Base-by-base conservation (phyloP, 306 rosid species). In the Senna siamea region DNA sequence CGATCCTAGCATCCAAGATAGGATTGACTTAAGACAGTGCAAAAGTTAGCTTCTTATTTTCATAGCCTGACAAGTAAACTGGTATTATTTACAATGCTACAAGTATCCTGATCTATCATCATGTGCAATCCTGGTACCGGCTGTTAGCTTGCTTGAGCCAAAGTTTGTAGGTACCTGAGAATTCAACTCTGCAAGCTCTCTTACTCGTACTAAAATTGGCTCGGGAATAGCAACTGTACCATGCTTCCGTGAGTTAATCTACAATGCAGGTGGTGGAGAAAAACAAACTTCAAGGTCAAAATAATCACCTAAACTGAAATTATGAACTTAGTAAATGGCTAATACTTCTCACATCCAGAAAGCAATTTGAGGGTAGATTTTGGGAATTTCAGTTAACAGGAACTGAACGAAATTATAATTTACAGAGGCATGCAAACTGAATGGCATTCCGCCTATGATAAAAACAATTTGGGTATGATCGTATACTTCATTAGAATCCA, bases 121-220 rank as follows among this genome's bases (percentile, higher is more conserved):
- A 35, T 76, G 80, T 74, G 71, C 53, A 44, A 63, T 85, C 51
- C 82, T 80, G 18, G 81, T 76, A 70, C 80, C 86, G 44, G 60
- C 82, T 23, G 78, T 52, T 53, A 82, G 79, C 60, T 87, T 85
- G 84, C 84, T 79, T 34, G 88, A 74, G 79, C 88, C 84, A 10
- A 54, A 75, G 78, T 79, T 88, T 57, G 87, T 73, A 65, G 96
- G 93, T 30, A 75, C 85, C 81, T 88, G 97, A 15, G 89, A 82
- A 30, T 92, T 92, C 95, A 81, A 75, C 87, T 84, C 89, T 0
- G 99, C 99, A 38, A 94, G 96, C 85, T 94, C 87, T 87, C 99
- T 88, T 50, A 94, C 96, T 28, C 87, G 85, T 6, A 83, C 66
- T 81, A 94, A 77, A 72, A 92, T 88, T 17, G 80, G 46, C 38